Evolutionary conservation across 225 moss, liverwort and hornwort species (phyloP), one percentile per base, ranked within the genome.

Genomic region (Takakia lepidozioides): DNA sequence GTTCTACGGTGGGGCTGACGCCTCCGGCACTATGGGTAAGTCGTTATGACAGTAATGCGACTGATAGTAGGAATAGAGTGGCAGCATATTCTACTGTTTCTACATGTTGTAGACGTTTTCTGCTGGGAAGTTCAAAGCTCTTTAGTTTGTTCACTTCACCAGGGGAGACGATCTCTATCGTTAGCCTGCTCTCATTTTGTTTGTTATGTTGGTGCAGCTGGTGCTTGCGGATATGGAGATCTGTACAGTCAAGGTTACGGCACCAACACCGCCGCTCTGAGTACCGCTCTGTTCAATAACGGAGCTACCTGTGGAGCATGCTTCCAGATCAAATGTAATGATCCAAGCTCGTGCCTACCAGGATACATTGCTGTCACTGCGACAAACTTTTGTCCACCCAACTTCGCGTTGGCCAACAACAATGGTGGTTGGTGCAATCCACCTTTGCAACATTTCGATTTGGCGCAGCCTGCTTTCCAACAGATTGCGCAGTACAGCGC

Each of bases 211-310:
- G n/a, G n/a, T n/a, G n/a, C n/a, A n/a, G 67, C 71, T n/a, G n/a
- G n/a, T n/a, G n/a, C n/a, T n/a, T n/a, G n/a, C n/a, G n/a, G n/a
- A n/a, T n/a, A n/a, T n/a, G 0, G 71, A 67, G 3, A 67, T 42
- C 15, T 76, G 63, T 13, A 63, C 55, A n/a, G 63, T 71, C 32
- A 54, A 2, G 78, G 73, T 13, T 78, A 78, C 1, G 69, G 78
- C 2, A 14, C 29, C 4, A 62, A 48, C 64, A 78, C 78, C 16
- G 65, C 73, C 0, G 73, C 73, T 0, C 38, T 78, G 1, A 78
- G 73, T 36, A 45, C 46, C 0, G 40, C 65, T 5, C 32, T 78
- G 22, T 78, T 46, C 11, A 26, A 27, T 19, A 17, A 20, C 4
- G 77, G 78, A 18, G 37, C 27, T 11, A 11, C 58, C 3, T 78